These are phyloP conservation scores for Vitis labrusca DNA, from an alignment of 164 flowering plant species.

Conservation along the genomic window DNA sequence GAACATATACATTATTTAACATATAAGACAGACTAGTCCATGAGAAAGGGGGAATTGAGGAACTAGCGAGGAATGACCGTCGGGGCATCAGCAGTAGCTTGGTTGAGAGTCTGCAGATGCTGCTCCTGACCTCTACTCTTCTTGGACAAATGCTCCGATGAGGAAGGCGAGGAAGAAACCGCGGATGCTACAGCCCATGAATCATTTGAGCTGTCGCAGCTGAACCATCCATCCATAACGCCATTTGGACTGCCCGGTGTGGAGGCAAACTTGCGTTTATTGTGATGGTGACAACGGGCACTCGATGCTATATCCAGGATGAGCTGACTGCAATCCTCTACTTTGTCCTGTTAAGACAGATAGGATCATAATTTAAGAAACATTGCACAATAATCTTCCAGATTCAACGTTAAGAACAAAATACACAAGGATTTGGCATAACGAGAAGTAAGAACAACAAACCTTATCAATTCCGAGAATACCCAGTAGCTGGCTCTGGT, in stretches of 20 bases:
- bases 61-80: conserved; percentile 21
- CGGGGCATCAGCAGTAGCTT: conserved; percentile 12
- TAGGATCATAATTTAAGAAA: background rate
- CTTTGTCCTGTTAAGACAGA: conserved; percentile 37
- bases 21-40: conserved; percentile 3
- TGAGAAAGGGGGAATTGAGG: background rate
- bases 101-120: conserved; percentile 9
- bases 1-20: conserved; percentile 12
- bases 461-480: conserved; percentile 52
- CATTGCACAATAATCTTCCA: background rate
- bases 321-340: conserved; percentile 40
- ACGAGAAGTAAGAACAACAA: background rate
- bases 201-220: conserved; percentile 68
- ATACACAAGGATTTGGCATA: background rate
- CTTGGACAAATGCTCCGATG: conserved; percentile 59
- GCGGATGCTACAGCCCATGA: conserved; percentile 49
- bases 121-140: conserved; percentile 36
- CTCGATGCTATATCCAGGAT: conserved; percentile 25
- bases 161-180: conserved; percentile 49
- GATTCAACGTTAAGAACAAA: background rate
- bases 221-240: conserved; percentile 64
- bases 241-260: conserved; percentile 65
- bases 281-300: conserved; percentile 17
- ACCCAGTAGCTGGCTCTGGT: conserved; percentile 38
- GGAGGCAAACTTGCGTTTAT: conserved; percentile 45